Evolutionary conservation across 768 basidiomycete genomes (phyloP).

Genomic region (Pisolithus tinctorius): DNA sequence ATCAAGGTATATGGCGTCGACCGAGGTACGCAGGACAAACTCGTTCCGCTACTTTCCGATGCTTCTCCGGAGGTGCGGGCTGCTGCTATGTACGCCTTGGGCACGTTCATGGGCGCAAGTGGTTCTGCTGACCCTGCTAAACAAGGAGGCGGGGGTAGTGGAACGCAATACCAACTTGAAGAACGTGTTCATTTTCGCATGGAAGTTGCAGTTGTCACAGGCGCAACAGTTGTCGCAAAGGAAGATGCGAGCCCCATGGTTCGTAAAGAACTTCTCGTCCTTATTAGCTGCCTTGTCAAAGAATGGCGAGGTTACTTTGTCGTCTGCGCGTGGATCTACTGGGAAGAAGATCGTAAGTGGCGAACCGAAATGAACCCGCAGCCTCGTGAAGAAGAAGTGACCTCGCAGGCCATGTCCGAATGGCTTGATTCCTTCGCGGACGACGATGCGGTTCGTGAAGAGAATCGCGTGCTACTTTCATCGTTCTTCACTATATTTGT

Average conservation of each 20-base stretch:
- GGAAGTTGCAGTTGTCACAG: constrained; percentile 90
- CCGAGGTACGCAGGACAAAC: constrained; percentile 71
- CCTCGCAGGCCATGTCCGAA: constrained; percentile 62
- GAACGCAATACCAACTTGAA: constrained; percentile 68
- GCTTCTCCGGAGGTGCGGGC: constrained; percentile 90
- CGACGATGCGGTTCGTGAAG: constrained; percentile 59
- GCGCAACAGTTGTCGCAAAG: constrained; percentile 80
- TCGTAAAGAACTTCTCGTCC: constrained; percentile 84
- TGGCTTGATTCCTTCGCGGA: constrained; percentile 72
- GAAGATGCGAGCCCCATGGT: constrained; percentile 97
- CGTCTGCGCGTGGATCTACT: constrained; percentile 93
- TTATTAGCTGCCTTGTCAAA: constrained; percentile 89
- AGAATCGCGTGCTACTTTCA: constrained; percentile 79
- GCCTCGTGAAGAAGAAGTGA: constrained; percentile 62
- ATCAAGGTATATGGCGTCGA: constrained; percentile 81
- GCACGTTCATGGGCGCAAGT: constrained; percentile 88
- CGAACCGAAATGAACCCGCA: constrained; percentile 29
- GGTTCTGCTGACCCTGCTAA: constrained; percentile 63
- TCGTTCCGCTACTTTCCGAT: constrained; percentile 74
- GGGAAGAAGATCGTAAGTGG: constrained; percentile 83
- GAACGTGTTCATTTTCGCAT: constrained; percentile 78
- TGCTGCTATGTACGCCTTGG: constrained; percentile 85
- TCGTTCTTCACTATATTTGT: constrained; percentile 93
- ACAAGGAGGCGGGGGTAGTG: constrained; percentile 79
- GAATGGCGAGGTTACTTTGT: constrained; percentile 97